Conservation (phyloP, 306 rosid genomes). For the Corylus americana region DNA sequence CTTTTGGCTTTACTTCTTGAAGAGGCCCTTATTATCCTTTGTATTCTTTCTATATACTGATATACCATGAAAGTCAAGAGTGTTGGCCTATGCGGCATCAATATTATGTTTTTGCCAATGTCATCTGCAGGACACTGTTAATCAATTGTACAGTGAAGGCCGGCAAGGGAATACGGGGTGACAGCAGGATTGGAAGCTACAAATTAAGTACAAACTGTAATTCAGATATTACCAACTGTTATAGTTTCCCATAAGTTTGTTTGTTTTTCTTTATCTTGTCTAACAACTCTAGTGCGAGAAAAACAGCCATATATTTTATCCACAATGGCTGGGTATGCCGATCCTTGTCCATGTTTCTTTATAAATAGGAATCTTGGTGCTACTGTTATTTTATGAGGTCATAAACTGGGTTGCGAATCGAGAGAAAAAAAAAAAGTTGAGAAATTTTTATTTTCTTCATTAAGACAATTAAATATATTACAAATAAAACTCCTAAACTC, state of each 20-base stretch:
- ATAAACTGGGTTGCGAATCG: too few species aligned
- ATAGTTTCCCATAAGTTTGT: constrained; percentile 5
- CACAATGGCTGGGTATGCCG: neutral
- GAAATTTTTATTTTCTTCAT: too few species aligned
- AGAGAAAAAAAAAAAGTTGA: too few species aligned
- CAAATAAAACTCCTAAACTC: too few species aligned
- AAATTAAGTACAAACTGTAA: neutral
- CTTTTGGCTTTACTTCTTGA: too few species aligned
- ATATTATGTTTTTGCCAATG: neutral
- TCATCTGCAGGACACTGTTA: constrained; percentile 60
- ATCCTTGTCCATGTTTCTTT: neutral
- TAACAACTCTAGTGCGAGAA: neutral
- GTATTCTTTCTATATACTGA: neutral
- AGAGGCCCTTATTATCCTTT: neutral
- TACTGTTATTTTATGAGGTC: too few species aligned
- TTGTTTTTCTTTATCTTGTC: neutral
- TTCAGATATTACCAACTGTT: constrained; percentile 14
- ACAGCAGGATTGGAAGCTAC: constrained; percentile 6
- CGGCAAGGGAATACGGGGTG: constrained; percentile 39
- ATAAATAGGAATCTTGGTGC: neutral
- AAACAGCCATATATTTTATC: neutral
- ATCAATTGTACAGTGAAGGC: constrained; percentile 64
- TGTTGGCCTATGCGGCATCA: neutral
- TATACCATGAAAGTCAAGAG: neutral
- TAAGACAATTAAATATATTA: too few species aligned